Conservation (phyloP, 164 flowering plant genomes). For the Cinnamomum chago region DNA sequence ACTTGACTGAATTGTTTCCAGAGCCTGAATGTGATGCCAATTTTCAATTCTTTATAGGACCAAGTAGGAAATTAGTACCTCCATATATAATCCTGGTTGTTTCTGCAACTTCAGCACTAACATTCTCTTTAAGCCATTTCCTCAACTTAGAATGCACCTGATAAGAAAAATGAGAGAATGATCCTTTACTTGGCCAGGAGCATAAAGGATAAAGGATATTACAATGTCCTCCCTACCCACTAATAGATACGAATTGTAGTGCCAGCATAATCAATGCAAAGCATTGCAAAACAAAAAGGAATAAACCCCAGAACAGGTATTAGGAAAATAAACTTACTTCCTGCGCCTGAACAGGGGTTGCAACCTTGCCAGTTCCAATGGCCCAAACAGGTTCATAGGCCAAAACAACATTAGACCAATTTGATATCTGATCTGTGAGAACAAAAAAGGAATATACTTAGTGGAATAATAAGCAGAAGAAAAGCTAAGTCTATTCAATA, state of each 20-base stretch:
- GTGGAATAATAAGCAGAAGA: background rate
- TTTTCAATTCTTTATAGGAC: background rate
- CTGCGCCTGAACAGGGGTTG: conserved; percentile 84
- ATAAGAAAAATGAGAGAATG: background rate
- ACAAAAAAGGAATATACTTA: conserved; percentile 3
- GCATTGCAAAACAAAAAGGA: background rate
- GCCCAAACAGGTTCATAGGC: conserved; percentile 98
- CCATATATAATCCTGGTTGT: conserved; percentile 80
- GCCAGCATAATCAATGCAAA: background rate
- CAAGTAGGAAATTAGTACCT: conserved; percentile 39
- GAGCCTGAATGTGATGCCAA: background rate
- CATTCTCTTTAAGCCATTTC: conserved; percentile 56
- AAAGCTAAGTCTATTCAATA: background rate
- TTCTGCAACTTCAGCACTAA: conserved; percentile 66
- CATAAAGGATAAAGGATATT: background rate
- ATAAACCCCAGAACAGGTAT: background rate
- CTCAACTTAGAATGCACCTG: conserved; percentile 68
- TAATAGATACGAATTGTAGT: background rate
- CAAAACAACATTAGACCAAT: conserved; percentile 67
- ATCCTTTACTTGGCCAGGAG: background rate
- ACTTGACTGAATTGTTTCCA: background rate
- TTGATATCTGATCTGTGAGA: conserved; percentile 41
- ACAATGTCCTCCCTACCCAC: background rate
- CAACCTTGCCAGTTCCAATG: conserved; percentile 94
- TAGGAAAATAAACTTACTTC: conserved; percentile 47